phyloP scores from a whole-genome alignment of 2,329 filamentous ascomycete genomes.

The Calonectria ilicicola region DNA sequence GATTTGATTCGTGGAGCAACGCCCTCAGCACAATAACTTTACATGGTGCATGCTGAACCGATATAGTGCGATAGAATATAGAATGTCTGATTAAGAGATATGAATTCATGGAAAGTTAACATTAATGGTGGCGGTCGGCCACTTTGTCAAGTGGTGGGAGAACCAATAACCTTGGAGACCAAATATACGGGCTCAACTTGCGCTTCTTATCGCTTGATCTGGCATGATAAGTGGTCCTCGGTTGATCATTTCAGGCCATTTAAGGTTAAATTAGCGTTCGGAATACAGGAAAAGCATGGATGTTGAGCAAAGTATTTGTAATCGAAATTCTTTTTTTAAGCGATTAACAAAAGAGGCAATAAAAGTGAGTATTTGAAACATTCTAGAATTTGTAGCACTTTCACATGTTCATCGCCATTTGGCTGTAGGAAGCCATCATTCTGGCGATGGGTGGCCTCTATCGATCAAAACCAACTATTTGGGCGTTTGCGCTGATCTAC shows the following conservation, averaged over 20 bases:
- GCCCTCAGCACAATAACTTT: neutral
- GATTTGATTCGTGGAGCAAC: constrained; percentile 1
- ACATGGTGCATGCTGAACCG: too few relatives aligned
- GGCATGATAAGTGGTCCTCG: neutral
- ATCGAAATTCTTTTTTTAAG: neutral
- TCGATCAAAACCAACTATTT: too few relatives aligned
- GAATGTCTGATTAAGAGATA: neutral
- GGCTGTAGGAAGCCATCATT: too few relatives aligned
- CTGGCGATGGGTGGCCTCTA: too few relatives aligned
- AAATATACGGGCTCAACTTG: neutral
- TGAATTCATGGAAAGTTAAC: too few relatives aligned
- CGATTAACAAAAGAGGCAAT: neutral
- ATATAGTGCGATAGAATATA: neutral
- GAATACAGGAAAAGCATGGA: neutral
- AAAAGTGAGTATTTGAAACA: neutral
- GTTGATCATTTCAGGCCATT: neutral
- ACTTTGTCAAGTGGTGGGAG: neutral
- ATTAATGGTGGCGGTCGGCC: too few relatives aligned
- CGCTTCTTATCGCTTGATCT: neutral
- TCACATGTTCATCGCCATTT: too few relatives aligned
- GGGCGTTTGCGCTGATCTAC: too few relatives aligned
- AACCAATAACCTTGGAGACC: too few relatives aligned
- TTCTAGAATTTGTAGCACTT: neutral
- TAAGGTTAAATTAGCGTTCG: neutral
- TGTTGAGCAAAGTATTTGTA: neutral